phyloP scores from a whole-genome alignment of 1,139 yeast species.

The Pichia sp. region DNA sequence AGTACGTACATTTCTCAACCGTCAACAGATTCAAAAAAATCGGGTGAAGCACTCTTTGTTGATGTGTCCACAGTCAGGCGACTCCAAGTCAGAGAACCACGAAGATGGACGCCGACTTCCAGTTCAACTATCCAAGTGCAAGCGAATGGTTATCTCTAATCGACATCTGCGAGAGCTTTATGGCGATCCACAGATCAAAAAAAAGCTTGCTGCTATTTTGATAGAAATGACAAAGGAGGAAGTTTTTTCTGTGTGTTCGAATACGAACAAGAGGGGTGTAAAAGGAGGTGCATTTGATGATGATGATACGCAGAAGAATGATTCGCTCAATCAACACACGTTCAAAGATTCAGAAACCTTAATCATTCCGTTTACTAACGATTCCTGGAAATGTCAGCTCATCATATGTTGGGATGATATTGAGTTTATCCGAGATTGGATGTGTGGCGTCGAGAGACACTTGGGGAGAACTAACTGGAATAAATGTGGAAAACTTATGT shows the following conservation, averaged over 20 bases:
- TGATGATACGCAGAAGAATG: background rate
- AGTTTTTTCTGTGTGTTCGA: conserved; percentile 17
- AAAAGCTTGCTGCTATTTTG: conserved; percentile 22
- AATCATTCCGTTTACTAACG: conserved; percentile 24
- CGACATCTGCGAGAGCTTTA: conserved; percentile 26
- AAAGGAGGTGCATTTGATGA: background rate
- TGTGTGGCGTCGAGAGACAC: conserved; percentile 8
- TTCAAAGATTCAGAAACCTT: conserved; percentile 17
- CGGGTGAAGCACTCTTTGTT: conserved; percentile 15
- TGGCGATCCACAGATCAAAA: conserved; percentile 18
- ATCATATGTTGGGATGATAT: conserved; percentile 23
- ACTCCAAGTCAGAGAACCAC: background rate
- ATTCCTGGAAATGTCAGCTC: conserved; percentile 29
- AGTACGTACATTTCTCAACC: conserved; percentile 28
- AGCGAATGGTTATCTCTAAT: conserved; percentile 28
- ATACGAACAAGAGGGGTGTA: background rate
- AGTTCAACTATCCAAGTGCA: conserved; percentile 14
- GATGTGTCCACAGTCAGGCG: conserved; percentile 7
- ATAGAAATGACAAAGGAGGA: conserved; percentile 27
- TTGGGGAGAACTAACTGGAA: conserved; percentile 9
- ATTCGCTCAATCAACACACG: background rate
- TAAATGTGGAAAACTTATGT: conserved; percentile 13
- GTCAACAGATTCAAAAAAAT: conserved; percentile 26
- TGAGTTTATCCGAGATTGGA: conserved; percentile 15
- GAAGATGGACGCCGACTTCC: background rate